phyloP scores from a whole-genome alignment of 2,329 filamentous ascomycete species.

The Diaporthe citri region DNA sequence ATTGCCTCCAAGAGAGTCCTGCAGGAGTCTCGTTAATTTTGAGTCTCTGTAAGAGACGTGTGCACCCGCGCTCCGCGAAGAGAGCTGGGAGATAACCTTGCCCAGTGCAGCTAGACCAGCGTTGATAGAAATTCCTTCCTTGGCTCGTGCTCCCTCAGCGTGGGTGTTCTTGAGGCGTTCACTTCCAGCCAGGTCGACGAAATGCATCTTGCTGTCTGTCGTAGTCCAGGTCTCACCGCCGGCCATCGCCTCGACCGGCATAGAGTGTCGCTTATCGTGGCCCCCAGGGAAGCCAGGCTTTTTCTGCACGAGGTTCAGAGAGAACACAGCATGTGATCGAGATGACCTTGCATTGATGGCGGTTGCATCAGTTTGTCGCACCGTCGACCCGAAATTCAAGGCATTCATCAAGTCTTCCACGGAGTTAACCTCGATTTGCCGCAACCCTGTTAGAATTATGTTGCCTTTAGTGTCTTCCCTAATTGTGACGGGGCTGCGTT shows the following conservation, averaged over 20 bases:
- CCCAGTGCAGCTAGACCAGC: conserved; percentile 93
- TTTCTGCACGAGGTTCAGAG: conserved; percentile 90
- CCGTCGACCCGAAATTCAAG: conserved; percentile 91
- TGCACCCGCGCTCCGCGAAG: conserved; percentile 85
- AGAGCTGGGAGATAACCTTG: conserved; percentile 98
- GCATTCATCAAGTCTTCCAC: conserved; percentile 91
- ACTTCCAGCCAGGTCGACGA: conserved; percentile 96
- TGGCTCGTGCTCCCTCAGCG: conserved; percentile 92
- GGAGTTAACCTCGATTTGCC: conserved; percentile 88
- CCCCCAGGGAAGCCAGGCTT: conserved; percentile 69
- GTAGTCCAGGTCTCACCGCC: conserved; percentile 80
- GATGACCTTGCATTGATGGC: conserved; percentile 98
- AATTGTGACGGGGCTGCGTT: conserved; percentile 87
- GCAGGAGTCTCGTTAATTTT: conserved; percentile 92
- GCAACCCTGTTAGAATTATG: conserved; percentile 91
- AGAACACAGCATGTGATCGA: conserved; percentile 97
- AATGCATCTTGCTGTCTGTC: conserved; percentile 97
- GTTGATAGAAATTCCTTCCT: conserved; percentile 98
- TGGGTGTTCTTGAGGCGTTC: conserved; percentile 97
- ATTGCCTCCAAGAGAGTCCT: conserved; percentile 96
- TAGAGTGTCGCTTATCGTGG: conserved; percentile 87
- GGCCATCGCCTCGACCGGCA: conserved; percentile 84
- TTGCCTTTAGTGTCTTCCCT: conserved; percentile 95
- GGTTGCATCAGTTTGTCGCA: conserved; percentile 96
- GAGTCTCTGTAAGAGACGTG: conserved; percentile 99